These are phyloP conservation scores for Paramarasmius palmivorus DNA, from an alignment of 1,284 basidiomycete species.

Conservation along the genomic window DNA sequence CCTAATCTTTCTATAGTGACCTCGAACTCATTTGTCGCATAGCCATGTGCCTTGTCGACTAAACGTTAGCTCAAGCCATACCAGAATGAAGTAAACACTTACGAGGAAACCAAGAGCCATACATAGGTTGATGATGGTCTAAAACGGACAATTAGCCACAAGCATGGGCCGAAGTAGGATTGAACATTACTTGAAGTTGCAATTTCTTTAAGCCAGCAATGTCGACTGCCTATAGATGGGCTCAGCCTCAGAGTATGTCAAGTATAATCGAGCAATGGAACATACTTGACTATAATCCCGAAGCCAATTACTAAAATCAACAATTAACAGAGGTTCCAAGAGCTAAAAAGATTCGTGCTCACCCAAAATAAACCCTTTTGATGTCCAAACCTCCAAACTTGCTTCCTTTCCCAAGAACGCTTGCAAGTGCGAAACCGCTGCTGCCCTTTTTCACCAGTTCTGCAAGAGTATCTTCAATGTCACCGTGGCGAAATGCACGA, in stretches of 20 bases:
- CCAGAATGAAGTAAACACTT: constrained; percentile 20
- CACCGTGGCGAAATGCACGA: constrained; percentile 82
- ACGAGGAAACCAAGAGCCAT: constrained; percentile 89
- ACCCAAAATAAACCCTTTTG: constrained; percentile 81
- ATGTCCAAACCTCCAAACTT: constrained; percentile 78
- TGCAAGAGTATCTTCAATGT: constrained; percentile 75
- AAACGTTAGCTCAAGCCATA: constrained; percentile 1
- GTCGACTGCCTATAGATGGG: constrained; percentile 72
- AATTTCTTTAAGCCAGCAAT: constrained; percentile 80
- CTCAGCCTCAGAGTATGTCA: neutral
- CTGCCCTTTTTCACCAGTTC: constrained; percentile 65
- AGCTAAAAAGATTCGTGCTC: constrained; percentile 19
- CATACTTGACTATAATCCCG: constrained; percentile 77
- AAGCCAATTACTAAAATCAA: constrained; percentile 64
- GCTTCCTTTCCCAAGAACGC: constrained; percentile 54
- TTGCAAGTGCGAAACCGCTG: constrained; percentile 61
- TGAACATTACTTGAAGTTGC: constrained; percentile 53
- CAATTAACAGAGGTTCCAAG: constrained; percentile 12
- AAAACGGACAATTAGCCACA: constrained; percentile 8
- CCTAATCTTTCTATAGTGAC: constrained; percentile 87
- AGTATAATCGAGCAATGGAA: neutral
- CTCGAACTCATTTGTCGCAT: constrained; percentile 86
- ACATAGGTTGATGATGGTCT: constrained; percentile 86
- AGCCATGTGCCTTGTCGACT: constrained; percentile 81
- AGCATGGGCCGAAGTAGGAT: neutral